Percentiles rank a stretch among this genome's conserved stretches.
These are phyloP conservation scores for Didymella glomerata DNA, from an alignment of 2,329 filamentous ascomycete species.

Conservation along the genomic window DNA sequence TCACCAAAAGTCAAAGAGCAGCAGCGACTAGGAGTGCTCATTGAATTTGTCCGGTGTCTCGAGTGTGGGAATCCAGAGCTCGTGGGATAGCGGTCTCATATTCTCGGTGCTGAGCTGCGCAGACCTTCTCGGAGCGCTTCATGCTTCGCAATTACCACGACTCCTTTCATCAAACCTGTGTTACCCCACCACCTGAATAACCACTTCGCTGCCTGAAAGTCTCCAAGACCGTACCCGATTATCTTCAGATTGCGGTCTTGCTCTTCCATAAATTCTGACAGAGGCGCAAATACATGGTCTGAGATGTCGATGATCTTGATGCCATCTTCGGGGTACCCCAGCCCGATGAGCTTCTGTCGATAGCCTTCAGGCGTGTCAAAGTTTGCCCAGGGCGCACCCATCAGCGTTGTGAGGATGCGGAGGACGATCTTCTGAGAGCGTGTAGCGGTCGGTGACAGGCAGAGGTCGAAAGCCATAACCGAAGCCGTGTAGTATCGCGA, in stretches of 20 bases:
- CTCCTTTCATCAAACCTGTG: conserved; percentile 50
- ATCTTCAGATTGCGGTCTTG: conserved; percentile 47
- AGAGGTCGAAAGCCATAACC: conserved; percentile 65
- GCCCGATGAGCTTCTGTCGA: conserved; percentile 54
- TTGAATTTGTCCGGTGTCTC: too few relatives aligned
- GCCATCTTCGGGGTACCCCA: conserved; percentile 56
- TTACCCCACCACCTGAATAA: conserved; percentile 56
- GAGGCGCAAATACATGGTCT: conserved; percentile 61
- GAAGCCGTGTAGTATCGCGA: conserved; percentile 56
- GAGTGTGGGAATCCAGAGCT: too few relatives aligned
- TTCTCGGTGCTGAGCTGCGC: too few relatives aligned
- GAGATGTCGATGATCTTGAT: conserved; percentile 62
- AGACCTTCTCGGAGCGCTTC: background rate
- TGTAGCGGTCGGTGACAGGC: conserved; percentile 45
- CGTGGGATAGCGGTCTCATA: too few relatives aligned
- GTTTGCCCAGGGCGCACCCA: conserved; percentile 60
- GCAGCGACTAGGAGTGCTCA: too few relatives aligned
- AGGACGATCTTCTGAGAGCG: conserved; percentile 44
- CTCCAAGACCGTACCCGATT: conserved; percentile 52
- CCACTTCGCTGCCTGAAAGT: conserved; percentile 43
- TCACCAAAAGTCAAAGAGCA: too few relatives aligned
- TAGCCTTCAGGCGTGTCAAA: conserved; percentile 61
- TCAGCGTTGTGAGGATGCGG: conserved; percentile 56
- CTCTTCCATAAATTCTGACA: conserved; percentile 57
- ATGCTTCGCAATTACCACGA: conserved; percentile 52